phyloP scores from a whole-genome alignment of 2,329 filamentous ascomycete species.

The Lecanoromycetidae sp. region DNA sequence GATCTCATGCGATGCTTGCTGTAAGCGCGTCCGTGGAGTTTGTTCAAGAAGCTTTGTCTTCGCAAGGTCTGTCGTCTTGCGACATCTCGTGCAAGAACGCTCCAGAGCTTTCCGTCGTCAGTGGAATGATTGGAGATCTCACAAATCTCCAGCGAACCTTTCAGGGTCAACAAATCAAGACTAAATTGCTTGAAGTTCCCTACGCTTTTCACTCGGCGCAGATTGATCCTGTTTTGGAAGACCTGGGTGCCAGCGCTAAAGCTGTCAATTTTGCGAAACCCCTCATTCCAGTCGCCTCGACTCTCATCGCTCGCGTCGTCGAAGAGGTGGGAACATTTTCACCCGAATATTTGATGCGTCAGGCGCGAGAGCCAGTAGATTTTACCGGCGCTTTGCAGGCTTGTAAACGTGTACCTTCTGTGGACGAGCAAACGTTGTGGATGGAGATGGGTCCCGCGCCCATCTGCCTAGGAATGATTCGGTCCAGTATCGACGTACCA shows the following conservation, averaged over 20 bases:
- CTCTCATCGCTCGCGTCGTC: constrained; percentile 21
- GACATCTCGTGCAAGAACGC: constrained; percentile 64
- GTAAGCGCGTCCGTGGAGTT: constrained; percentile 28
- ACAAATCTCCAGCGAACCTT: constrained; percentile 40
- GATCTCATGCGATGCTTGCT: constrained; percentile 57
- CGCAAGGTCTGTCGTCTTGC: constrained; percentile 12
- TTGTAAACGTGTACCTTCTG: not conserved
- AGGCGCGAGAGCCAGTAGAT: constrained; percentile 13
- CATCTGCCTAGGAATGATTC: constrained; percentile 10
- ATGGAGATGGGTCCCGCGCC: constrained; percentile 17
- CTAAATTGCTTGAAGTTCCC: constrained; percentile 49
- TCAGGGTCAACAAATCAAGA: constrained; percentile 43
- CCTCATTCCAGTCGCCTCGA: constrained; percentile 23
- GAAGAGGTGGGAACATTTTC: constrained; percentile 13
- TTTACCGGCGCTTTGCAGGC: constrained; percentile 15
- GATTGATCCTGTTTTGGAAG: constrained; percentile 49
- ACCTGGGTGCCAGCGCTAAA: constrained; percentile 37
- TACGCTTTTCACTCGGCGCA: constrained; percentile 58
- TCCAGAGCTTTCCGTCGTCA: constrained; percentile 60
- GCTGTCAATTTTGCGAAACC: constrained; percentile 18
- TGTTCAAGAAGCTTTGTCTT: constrained; percentile 35
- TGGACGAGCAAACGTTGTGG: constrained; percentile 13
- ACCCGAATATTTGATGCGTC: constrained; percentile 18
- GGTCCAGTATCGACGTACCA: constrained; percentile 6
- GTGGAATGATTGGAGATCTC: constrained; percentile 47